phyloP scores from a whole-genome alignment of 805 yeast genomes.

The Tetrapisispora arboricola region DNA sequence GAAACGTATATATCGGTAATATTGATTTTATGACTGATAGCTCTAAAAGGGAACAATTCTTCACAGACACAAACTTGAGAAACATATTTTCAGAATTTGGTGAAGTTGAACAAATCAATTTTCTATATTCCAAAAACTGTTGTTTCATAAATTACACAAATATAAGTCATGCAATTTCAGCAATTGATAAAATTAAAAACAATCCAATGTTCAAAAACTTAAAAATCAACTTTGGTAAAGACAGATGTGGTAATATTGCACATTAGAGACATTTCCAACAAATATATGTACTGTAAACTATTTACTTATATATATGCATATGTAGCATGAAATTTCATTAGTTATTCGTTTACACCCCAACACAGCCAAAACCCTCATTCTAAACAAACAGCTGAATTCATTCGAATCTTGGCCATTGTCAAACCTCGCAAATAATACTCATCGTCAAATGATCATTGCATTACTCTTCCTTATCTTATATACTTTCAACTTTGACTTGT shows the following conservation, averaged over 20 bases:
- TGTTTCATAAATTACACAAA: constrained; percentile 88
- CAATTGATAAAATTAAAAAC: constrained; percentile 82
- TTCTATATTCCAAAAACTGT: constrained; percentile 71
- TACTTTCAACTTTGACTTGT: too few relatives aligned
- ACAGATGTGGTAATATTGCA: constrained; percentile 91
- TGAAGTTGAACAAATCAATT: constrained; percentile 90
- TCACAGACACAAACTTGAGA: constrained; percentile 52
- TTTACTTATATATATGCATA: too few relatives aligned
- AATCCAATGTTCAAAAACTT: constrained; percentile 57
- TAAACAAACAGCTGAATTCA: too few relatives aligned
- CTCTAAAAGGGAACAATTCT: constrained; percentile 24
- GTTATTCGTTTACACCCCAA: too few relatives aligned
- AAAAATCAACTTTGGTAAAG: constrained; percentile 87
- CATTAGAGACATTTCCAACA: constrained; percentile 27
- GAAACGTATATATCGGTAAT: constrained; percentile 84
- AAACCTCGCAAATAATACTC: too few relatives aligned
- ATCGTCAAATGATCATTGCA: too few relatives aligned
- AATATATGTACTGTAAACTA: too few relatives aligned
- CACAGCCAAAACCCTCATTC: too few relatives aligned
- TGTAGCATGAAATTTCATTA: too few relatives aligned
- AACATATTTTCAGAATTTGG: constrained; percentile 75
- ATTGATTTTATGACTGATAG: constrained; percentile 33
- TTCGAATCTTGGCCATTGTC: too few relatives aligned
- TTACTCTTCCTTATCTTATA: too few relatives aligned
- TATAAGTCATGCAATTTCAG: constrained; percentile 83